Evolutionary conservation across 78 protist species (phyloP), one percentile per base, ranked within the genome.

Genomic region (Tieghemostelium lacteum): DNA sequence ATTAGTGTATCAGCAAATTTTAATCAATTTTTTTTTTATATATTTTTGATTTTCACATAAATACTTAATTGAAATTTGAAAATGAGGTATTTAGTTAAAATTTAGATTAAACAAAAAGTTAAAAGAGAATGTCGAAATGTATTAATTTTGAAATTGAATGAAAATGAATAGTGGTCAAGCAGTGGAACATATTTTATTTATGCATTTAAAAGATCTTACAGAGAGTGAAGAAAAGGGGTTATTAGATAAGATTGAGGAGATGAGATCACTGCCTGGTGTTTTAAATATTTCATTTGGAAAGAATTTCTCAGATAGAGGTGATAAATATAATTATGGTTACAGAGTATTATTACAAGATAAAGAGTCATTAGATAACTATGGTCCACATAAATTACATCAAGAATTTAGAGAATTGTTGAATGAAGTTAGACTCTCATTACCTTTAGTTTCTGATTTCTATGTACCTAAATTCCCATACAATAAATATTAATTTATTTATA

Each of bases 271-370:
- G 22, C 77, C 78, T 58, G 91, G 91, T 69, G 78, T 83, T 31
- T 22, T 83, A 29, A 52, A 7, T 0, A 83, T 83, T 52, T 36
- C 57, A n/a, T 83, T 83, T 69, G 91, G 91, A 24, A 83, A 70
- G 65, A 83, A 83, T 17, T 31, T 69, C 2, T 26, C 36, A 31
- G 40, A 4, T 28, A 83, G 91, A 83, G 40, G 63, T 58, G 91
- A 78, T 60, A 76, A 77, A 42, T 83, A 69, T 29, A 83, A 83
- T 37, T 83, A 71, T 71, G 89, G 89, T 29, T 83, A 60, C 22
- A 60, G 78, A 67, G 89, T 83, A 20, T 60, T 83, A 42, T 58
- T 83, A 2, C 58, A 73, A 26, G 50, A 34, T 6, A 26, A 20
- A 58, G 36, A 63, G 39, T 71, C 34, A 42, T 50, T 83, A 6